Conservation (phyloP, 371 early-diverging fungal species). For the Apophysomyces elegans region DNA sequence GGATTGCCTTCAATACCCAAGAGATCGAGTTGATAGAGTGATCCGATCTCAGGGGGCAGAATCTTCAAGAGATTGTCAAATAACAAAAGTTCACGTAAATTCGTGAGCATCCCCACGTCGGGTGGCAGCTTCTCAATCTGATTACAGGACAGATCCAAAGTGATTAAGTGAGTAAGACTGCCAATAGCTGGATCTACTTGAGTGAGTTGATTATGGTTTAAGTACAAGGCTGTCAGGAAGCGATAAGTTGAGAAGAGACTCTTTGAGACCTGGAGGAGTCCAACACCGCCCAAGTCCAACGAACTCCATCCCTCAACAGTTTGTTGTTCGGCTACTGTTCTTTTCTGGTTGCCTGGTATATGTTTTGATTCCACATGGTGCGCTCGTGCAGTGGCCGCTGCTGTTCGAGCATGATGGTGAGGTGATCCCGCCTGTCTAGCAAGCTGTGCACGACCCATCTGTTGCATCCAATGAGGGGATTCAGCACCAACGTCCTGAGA, state of each 20-base stretch:
- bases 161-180: conserved; percentile 59
- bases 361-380: conserved; percentile 16
- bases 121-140: conserved; percentile 78
- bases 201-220: conserved; percentile 85
- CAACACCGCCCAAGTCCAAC: conserved; percentile 86
- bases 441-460: conserved; percentile 57
- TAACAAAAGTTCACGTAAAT: conserved; percentile 80
- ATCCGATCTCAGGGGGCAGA: conserved; percentile 90
- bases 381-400: conserved; percentile 47
- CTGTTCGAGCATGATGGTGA: conserved; percentile 78
- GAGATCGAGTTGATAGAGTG: conserved; percentile 82
- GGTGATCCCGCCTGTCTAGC: conserved; percentile 71
- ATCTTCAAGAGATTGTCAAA: conserved; percentile 87
- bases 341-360: neutral
- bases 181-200: conserved; percentile 70
- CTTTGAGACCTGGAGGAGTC: conserved; percentile 67
- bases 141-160: conserved; percentile 85
- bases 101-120: conserved; percentile 82
- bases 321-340: neutral
- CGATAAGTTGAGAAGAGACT: conserved; percentile 68
- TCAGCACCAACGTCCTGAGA: conserved; percentile 17
- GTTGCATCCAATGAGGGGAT: conserved; percentile 60
- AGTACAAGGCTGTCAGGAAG: conserved; percentile 84
- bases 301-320: conserved; percentile 62
- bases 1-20: conserved; percentile 95